These are phyloP conservation scores for Penicillium olsonii DNA, from an alignment of 2,329 filamentous ascomycete genomes.

Conservation along the genomic window DNA sequence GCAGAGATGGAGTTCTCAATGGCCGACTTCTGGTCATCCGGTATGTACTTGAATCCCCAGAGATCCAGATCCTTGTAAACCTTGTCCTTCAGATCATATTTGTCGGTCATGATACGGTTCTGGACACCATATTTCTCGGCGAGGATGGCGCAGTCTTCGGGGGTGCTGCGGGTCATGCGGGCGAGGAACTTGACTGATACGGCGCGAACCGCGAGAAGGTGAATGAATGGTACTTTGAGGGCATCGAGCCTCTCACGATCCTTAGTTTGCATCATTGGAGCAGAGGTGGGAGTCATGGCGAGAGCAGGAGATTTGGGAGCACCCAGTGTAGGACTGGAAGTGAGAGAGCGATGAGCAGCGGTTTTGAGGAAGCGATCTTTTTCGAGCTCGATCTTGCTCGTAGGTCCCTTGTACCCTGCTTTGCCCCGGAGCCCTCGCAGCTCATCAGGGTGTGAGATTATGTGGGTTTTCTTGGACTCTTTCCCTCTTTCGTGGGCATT, in stretches of 20 bases:
- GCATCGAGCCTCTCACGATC: constrained; percentile 44
- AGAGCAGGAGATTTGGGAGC: constrained; percentile 39
- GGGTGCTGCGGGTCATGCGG: constrained; percentile 49
- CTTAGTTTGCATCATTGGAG: constrained; percentile 39
- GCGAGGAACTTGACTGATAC: constrained; percentile 51
- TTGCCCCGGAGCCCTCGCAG: constrained; percentile 37
- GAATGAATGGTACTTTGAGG: constrained; percentile 48
- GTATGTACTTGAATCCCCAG: constrained; percentile 61
- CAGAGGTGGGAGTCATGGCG: constrained; percentile 46
- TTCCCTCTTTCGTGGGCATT: constrained; percentile 62
- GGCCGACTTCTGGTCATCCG: constrained; percentile 59
- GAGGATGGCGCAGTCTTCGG: constrained; percentile 50
- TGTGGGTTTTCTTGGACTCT: constrained; percentile 57
- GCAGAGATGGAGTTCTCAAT: constrained; percentile 64
- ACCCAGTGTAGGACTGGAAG: constrained; percentile 45
- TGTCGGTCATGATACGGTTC: constrained; percentile 49
- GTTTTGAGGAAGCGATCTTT: constrained; percentile 45
- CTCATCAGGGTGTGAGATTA: constrained; percentile 41
- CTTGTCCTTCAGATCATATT: constrained; percentile 59
- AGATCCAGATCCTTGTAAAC: constrained; percentile 63
- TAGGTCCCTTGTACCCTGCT: constrained; percentile 34
- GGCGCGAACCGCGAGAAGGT: constrained; percentile 57
- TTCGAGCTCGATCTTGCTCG: constrained; percentile 42
- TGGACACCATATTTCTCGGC: constrained; percentile 56
- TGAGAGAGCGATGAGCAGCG: constrained; percentile 40